Evolutionary conservation across 1,284 basidiomycete genomes (phyloP).

Genomic region (Leccinum ambiguum): DNA sequence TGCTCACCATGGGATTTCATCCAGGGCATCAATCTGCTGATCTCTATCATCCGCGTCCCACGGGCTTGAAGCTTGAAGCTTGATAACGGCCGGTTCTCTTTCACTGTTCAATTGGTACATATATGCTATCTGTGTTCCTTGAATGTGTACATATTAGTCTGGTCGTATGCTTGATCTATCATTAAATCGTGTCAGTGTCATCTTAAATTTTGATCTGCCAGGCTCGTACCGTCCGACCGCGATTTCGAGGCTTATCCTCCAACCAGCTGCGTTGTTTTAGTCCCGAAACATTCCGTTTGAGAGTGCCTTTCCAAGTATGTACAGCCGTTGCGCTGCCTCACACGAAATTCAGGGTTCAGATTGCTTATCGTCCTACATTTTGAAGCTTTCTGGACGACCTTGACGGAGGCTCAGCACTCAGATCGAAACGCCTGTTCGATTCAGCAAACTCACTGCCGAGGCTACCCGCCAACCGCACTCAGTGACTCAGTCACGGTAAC

Average conservation of each 20-base stretch:
- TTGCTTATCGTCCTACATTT: not conserved
- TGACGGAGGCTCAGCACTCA: not conserved
- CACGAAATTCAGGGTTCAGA: not conserved
- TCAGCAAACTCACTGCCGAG: not conserved
- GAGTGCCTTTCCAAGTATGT: not conserved
- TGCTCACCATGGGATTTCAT: not conserved
- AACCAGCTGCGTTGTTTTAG: not conserved
- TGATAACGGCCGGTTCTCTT: not conserved
- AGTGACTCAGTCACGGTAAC: not conserved
- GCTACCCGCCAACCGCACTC: not conserved
- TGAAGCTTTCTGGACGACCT: not conserved
- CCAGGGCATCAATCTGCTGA: slow-evolving; percentile 15
- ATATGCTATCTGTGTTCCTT: not conserved
- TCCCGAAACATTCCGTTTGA: not conserved
- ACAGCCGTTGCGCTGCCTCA: not conserved
- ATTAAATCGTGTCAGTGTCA: not conserved
- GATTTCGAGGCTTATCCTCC: not conserved
- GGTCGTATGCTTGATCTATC: not conserved
- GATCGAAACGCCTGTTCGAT: not conserved
- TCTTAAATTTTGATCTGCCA: not conserved
- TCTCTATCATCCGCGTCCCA: slow-evolving; percentile 13
- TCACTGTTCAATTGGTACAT: not conserved
- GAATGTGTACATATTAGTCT: not conserved
- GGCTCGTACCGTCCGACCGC: not conserved
- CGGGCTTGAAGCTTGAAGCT: slow-evolving; percentile 3